Base-by-base conservation (phyloP, 2,329 filamentous ascomycete genomes). In the Trichoderma atroviride region DNA sequence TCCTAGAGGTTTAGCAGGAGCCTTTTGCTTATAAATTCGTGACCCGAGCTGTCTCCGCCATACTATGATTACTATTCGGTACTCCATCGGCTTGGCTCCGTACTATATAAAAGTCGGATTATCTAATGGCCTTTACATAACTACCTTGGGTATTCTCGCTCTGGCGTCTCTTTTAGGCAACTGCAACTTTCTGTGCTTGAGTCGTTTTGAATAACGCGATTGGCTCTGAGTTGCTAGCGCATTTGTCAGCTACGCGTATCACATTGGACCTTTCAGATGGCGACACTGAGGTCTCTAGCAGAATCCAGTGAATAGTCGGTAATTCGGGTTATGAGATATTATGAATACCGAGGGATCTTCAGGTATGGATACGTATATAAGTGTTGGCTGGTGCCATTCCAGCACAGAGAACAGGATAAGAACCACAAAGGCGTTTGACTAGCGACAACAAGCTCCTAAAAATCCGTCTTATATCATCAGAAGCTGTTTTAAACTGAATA, bases 221-320 rank as follows among this genome's bases (percentile, higher is more conserved):
- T n/a, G 31, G n/a, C 10, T 11, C 64, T 31, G 55, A 58, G 33
- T 2, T 6, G 14, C 40, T 10, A 59, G 14, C 13, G 40, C 55
- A 67, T 67, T 67, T 67, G 64, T 67, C 64, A 67, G 55, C 64
- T 35, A 6, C 10, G 19, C n/a, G 33, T 6, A 31, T 4, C 24
- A 31, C 11, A 22, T 61, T 58, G 35, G 1, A 27, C 22, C 24
- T 27, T 55, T 13, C 24, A 27, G 10, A 9, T 24, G 19, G 6
- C 24, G 14, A 29, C 2, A 27, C 22, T 55, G 50, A 55, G 1
- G 24, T 63, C 19, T 16, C 14, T n/a, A 10, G 22, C 31, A 37
- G 29, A 5, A 55, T 5, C 1, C 5, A 10, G 10, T 24, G 27
- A 16, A 14, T 43, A 35, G 22, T 62, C 50, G 33, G 43, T 22